phyloP scores from a whole-genome alignment of 1,284 basidiomycete genomes.

The Ceratobasidium sp. region DNA sequence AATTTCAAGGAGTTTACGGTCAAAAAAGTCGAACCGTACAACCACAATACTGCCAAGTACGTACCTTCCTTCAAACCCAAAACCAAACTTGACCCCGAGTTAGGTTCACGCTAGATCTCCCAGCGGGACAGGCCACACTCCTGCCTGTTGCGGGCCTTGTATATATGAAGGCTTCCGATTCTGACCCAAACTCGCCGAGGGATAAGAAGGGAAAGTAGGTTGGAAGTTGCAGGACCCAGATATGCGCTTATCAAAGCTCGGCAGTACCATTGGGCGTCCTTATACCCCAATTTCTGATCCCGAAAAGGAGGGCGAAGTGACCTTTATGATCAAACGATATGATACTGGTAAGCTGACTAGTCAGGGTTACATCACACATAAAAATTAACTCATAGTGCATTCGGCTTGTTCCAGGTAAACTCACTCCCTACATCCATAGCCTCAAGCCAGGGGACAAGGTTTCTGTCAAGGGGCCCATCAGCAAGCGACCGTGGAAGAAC shows the following conservation, averaged over 20 bases:
- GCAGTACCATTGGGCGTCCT: slow-evolving; percentile 87
- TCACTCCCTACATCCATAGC: slow-evolving; percentile 67
- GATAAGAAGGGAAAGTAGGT: slow-evolving; percentile 48
- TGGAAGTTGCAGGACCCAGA: slow-evolving; percentile 55
- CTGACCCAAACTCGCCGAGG: slow-evolving; percentile 63
- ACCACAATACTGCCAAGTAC: slow-evolving; percentile 84
- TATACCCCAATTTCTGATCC: slow-evolving; percentile 84
- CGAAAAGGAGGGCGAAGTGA: slow-evolving; percentile 74
- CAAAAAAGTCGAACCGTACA: slow-evolving; percentile 86
- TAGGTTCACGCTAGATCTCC: slow-evolving; percentile 83
- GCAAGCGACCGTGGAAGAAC: slow-evolving; percentile 81
- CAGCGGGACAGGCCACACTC: slow-evolving; percentile 72
- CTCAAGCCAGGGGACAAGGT: slow-evolving; percentile 83
- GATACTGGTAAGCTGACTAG: slow-evolving; percentile 65
- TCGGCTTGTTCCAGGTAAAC: not conserved
- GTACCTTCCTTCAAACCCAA: slow-evolving; percentile 41
- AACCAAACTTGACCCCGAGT: not conserved
- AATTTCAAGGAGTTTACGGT: slow-evolving; percentile 82
- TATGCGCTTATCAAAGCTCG: slow-evolving; percentile 61
- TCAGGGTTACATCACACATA: slow-evolving; percentile 56
- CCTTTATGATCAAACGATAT: slow-evolving; percentile 87
- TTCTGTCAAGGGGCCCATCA: slow-evolving; percentile 87
- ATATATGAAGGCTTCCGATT: slow-evolving; percentile 59
- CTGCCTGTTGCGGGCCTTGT: slow-evolving; percentile 78
- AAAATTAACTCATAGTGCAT: not conserved